Base-by-base conservation (phyloP, 169 alveolate species). In the Cryptosporidium sp. region DNA sequence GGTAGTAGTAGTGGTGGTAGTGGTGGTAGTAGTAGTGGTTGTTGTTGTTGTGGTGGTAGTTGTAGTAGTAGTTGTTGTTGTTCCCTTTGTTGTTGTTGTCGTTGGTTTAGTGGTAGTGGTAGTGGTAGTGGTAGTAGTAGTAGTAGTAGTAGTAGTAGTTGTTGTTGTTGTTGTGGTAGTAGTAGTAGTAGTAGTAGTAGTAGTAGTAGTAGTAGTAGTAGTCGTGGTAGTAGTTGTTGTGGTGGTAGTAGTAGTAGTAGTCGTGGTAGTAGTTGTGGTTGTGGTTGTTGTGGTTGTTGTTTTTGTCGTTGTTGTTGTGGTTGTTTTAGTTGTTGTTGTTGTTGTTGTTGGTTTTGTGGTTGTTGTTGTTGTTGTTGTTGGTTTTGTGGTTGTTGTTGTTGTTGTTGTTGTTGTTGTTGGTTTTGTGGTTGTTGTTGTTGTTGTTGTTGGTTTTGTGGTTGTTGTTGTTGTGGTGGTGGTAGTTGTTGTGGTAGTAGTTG, bases 261-360 rank as follows among this genome's bases (percentile, higher is more conserved):
- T 74, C 0, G 86, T 52, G 0, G 86, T 74, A 0, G 86, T 51
- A 5, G 86, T 48, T 16, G 70, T 74, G 9, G 86, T 51, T 6
- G 86, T 74, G 1, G 86, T 74, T 29, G 86, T 39, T n/a, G 86
- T 74, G 1, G 70, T 51, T 3, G 86, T 74, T 21, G 86, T 51
- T 4, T 48, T 48, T 0, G 70, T 48, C 0, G 86, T 23, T 0
- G 86, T 74, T 26, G 86, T 23, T 0, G 45, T 43, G 0, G 71
- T 23, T 0, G 75, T 69, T 0, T 59, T 52, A 9, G 86, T 45
- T 9, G 84, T 58, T 3, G 45, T 45, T 0, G 52, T 51, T 7
- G 89, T 43, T 0, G 89, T 80, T 1, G 75, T 43, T 0, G 71
- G 10, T 21, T 84, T 50, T 0, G 84, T 26, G 0, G 89, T 84